Evolutionary conservation across 176 grass and related monocot genomes (phyloP).

Genomic region (bread wheat (Triticum aestivum)): DNA sequence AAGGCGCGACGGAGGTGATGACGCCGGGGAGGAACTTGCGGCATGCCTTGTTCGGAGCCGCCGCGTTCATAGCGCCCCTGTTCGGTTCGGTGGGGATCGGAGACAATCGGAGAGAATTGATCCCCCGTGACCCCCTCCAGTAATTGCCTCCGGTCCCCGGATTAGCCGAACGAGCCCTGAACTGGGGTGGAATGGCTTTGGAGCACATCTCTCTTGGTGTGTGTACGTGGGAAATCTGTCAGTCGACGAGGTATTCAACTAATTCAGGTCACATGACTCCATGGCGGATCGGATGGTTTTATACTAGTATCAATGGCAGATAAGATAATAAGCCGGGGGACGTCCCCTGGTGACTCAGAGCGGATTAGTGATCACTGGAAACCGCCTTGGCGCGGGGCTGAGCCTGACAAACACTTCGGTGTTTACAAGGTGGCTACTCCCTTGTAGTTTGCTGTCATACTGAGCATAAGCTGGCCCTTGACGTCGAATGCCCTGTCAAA

Average conservation of each 20-base stretch:
- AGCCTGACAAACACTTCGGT: slow-evolving; percentile 1
- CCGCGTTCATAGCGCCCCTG: not conserved
- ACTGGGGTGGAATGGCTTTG: not conserved
- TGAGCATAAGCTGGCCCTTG: not conserved
- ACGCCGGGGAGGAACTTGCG: not conserved
- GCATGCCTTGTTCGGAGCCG: not conserved
- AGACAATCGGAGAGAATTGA: too few relatives aligned
- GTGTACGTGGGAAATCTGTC: not conserved
- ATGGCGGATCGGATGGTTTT: not conserved
- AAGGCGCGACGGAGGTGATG: not conserved
- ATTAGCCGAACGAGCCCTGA: not conserved
- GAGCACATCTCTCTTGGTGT: not conserved
- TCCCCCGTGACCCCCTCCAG: too few relatives aligned
- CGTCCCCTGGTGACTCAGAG: not conserved
- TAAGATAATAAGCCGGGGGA: not conserved
- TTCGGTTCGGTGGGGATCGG: too few relatives aligned
- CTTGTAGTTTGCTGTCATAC: not conserved
- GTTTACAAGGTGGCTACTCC: not conserved
- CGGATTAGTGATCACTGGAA: not conserved
- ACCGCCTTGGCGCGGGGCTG: not conserved
- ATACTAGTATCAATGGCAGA: not conserved
- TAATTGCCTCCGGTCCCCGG: too few relatives aligned
- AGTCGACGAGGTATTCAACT: not conserved
- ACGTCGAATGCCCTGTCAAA: not conserved
- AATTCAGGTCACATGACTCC: not conserved